phyloP scores from a whole-genome alignment of 768 basidiomycete species.

The Leccinum sublutescens region DNA sequence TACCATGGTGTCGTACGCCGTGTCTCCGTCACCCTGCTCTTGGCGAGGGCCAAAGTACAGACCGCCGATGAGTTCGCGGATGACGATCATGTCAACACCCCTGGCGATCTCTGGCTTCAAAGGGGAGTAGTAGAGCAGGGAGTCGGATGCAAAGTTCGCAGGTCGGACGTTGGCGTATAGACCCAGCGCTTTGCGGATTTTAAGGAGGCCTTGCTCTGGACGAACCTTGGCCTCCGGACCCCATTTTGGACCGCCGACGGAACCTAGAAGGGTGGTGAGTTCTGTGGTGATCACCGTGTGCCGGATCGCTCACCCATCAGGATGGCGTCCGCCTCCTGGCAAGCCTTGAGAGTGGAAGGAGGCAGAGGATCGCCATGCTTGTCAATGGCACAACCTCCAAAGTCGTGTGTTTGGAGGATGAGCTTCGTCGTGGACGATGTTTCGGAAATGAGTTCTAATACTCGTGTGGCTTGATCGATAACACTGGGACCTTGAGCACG shows the following conservation, averaged over 20 bases:
- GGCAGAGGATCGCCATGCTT: slow-evolving; percentile 83
- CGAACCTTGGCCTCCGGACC: slow-evolving; percentile 84
- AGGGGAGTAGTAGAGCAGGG: slow-evolving; percentile 85
- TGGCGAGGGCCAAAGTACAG: slow-evolving; percentile 93
- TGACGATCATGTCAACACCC: slow-evolving; percentile 88
- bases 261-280: slow-evolving; percentile 51
- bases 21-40: slow-evolving; percentile 71
- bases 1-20: slow-evolving; percentile 90
- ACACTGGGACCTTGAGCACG: slow-evolving; percentile 79
- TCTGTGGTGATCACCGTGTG: not conserved
- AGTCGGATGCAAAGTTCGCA: slow-evolving; percentile 90
- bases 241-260: slow-evolving; percentile 99
- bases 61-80: slow-evolving; percentile 96
- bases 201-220: slow-evolving; percentile 88
- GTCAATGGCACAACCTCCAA: slow-evolving; percentile 95
- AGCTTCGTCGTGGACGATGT: slow-evolving; percentile 66
- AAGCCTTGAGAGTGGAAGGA: slow-evolving; percentile 79
- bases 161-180: slow-evolving; percentile 99
- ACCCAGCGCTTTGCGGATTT: slow-evolving; percentile 87
- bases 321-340: slow-evolving; percentile 92
- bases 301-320: slow-evolving; percentile 71
- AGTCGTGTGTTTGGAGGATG: slow-evolving; percentile 69
- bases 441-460: slow-evolving; percentile 70
- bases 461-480: slow-evolving; percentile 76
- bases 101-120: slow-evolving; percentile 78